phyloP scores from a whole-genome alignment of 2,329 filamentous ascomycete genomes.

The Aspergillus ruber region DNA sequence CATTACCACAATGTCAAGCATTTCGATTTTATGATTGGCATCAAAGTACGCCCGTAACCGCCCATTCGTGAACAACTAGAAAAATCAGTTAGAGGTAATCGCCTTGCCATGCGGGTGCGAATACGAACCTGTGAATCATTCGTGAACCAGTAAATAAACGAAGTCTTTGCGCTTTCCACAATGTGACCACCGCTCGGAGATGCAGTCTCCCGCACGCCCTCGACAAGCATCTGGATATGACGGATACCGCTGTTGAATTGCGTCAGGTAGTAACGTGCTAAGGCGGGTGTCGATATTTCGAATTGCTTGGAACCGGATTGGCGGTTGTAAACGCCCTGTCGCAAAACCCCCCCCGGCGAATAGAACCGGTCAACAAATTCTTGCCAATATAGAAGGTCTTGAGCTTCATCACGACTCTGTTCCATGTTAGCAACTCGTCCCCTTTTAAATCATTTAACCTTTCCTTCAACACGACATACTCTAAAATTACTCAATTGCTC shows the following conservation, averaged over 20 bases:
- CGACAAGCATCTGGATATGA: constrained; percentile 78
- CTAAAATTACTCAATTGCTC: constrained; percentile 52
- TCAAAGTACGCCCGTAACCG: constrained; percentile 75
- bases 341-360: constrained; percentile 66
- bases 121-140: constrained; percentile 71
- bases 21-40: constrained; percentile 69
- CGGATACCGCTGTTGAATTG: constrained; percentile 82
- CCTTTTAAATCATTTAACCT: background rate
- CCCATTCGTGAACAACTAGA: constrained; percentile 68
- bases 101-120: background rate
- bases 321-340: constrained; percentile 57
- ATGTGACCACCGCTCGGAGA: constrained; percentile 61
- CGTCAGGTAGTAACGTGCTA: constrained; percentile 83
- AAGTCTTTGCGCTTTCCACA: constrained; percentile 70
- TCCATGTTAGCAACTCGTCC: constrained; percentile 6
- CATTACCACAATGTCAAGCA: constrained; percentile 72
- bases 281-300: constrained; percentile 72
- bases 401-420: constrained; percentile 54
- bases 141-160: constrained; percentile 82
- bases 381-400: constrained; percentile 72
- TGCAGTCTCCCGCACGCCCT: constrained; percentile 55
- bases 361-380: constrained; percentile 77
- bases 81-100: constrained; percentile 1
- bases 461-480: constrained; percentile 39
- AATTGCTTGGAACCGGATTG: constrained; percentile 68